Evolutionary conservation across 1,139 yeast genomes (phyloP), one percentile per base, ranked within the genome.

Genomic region (Kurtzmaniella quercitrusa): DNA sequence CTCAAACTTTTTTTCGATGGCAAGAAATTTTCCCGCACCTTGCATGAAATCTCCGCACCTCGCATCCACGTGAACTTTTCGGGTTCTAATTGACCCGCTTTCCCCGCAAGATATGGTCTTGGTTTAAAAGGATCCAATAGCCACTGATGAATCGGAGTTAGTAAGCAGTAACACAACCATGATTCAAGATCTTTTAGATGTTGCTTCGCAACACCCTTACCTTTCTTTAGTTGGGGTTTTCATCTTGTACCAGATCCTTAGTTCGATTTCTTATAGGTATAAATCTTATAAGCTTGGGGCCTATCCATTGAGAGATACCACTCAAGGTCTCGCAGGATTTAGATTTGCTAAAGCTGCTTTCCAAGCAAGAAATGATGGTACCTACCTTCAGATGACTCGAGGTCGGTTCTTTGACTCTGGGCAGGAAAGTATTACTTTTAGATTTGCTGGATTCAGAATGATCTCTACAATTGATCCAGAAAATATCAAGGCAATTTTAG

Each of bases 401-500:
- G 48, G 49, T 6, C 46, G 59, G 31, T 62, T 53, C 47, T 41
- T 41, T 4, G 42, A 7, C 9, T 45, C 14, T 2, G 48, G 47
- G 1, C 38, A 39, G 31, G 52, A 56, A 37, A 63, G 67, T 12
- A 49, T 58, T 39, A 39, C 38, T n/a, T 47, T 59, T 37, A 49
- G 45, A 36, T 39, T 63, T 9, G 58, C 57, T 7, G 63, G 62
- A 4, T 45, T 44, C 7, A 53, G 55, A 12, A 43, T 63, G 9
- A 42, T 63, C 25, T 37, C 56, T 25, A 68, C 74, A 5, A 54
- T 49, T 39, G 72, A 69, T 40, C 73, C 74, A 8, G 73, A 68
- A 46, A 66, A 68, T 52, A 59, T 70, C 51, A 60, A 69, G 50
- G 74, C 75, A 2, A 46, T 70, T 11, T 60, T 69, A 48, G 70